phyloP scores from a whole-genome alignment of 2,329 filamentous ascomycete species.

The Fusarium circinatum region DNA sequence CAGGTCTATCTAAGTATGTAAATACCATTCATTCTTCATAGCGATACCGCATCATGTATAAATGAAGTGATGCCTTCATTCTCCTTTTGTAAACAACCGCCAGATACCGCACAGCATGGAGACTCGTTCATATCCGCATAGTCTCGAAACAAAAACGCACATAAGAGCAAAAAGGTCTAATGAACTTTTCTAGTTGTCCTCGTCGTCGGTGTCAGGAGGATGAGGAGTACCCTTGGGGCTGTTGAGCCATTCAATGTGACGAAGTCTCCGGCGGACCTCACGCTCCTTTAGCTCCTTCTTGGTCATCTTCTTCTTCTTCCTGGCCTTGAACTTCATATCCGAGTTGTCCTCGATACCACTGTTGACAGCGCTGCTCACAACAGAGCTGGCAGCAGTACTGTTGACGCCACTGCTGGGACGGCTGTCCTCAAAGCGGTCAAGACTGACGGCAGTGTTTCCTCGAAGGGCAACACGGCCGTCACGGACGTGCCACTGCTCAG shows the following conservation, averaged over 20 bases:
- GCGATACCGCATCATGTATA: conserved; percentile 21
- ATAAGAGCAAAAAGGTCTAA: conserved; percentile 5
- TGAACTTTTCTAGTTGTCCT: conserved; percentile 55
- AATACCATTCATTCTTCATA: conserved; percentile 26
- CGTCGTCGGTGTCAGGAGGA: conserved; percentile 81
- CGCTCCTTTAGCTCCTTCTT: conserved; percentile 95
- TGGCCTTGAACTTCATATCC: conserved; percentile 86
- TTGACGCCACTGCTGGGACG: conserved; percentile 68
- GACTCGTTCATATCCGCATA: conserved; percentile 18
- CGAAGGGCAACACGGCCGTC: conserved; percentile 89
- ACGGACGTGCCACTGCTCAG: conserved; percentile 94
- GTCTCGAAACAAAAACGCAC: conserved; percentile 6
- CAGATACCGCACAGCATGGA: conserved; percentile 13
- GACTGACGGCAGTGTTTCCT: conserved; percentile 76
- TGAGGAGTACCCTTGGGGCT: conserved; percentile 85
- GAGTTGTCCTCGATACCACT: conserved; percentile 83
- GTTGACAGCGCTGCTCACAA: conserved; percentile 71
- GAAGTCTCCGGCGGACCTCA: conserved; percentile 84
- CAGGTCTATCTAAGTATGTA: conserved; percentile 35
- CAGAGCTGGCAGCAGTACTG: conserved; percentile 65
- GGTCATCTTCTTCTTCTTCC: conserved; percentile 99
- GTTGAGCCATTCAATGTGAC: conserved; percentile 88
- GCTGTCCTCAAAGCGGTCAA: conserved; percentile 89
- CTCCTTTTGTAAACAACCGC: conserved; percentile 12
- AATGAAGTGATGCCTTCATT: conserved; percentile 10